Evolutionary conservation across 805 yeast species (phyloP), one percentile per base, ranked within the genome.

Genomic region (Starmerella roubikii): DNA sequence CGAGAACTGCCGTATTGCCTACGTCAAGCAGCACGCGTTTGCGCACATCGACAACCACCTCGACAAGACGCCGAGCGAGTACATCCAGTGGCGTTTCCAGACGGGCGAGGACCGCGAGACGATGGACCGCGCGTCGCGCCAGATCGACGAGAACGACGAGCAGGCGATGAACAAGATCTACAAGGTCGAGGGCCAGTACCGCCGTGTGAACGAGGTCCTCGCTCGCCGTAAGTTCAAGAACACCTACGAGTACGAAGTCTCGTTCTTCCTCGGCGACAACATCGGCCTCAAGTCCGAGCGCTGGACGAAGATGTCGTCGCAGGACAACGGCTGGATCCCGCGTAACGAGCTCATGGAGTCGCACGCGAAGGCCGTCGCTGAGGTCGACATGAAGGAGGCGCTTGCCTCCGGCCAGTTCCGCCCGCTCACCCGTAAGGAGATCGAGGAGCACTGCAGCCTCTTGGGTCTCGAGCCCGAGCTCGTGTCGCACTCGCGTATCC

Each of bases 21-120:
- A 91, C 91, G 86, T 91, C 61, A 91, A 91, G 75, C 99, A 91
- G 74, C 98, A 93, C 69, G 98, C 98, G 68, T 91, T 91, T 65
- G 97, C 97, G 53, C 98, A 91, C 70, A 88, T 91, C 62, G 99
- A 93, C 70, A 76, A 81, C 65, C 98, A 91, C 67, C 76, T 88
- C 67, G 99, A 91, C 78, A 83, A 81, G 78, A 91, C 99, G 62
- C 98, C 98, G 64, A 85, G 96, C 61, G 98, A 91, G 76, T 91
- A 91, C 75, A 91, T 91, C 59, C 98, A 91, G 75, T 91, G 98
- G 98, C 91, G 98, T 80, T 91, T 88, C 96, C 98, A 91, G 76
- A 91, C 98, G 65, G 98, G 98, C 86, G 98, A 91, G 76, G 98
- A 91, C 71, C 85, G 98, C 75, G 98, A 91, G 76, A 91, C 98